phyloP scores from a whole-genome alignment of 352 stramenopile genomes.

The Phytophthora colocasiae region DNA sequence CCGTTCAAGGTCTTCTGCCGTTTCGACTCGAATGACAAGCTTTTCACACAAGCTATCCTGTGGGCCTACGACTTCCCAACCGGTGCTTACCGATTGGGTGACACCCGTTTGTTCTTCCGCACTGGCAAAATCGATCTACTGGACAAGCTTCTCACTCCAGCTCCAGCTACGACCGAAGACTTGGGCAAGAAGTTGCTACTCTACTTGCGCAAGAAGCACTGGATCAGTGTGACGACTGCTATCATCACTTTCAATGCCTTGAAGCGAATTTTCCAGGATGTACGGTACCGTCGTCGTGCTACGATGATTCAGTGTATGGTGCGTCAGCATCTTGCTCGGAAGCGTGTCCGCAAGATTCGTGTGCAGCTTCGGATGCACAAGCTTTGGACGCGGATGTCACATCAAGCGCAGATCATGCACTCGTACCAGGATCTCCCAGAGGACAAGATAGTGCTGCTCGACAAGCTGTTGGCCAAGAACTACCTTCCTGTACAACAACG shows the following conservation, averaged over 20 bases:
- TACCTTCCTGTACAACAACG: conserved; percentile 69
- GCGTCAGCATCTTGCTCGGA: conserved; percentile 76
- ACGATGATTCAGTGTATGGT: conserved; percentile 84
- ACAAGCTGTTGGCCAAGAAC: conserved; percentile 75
- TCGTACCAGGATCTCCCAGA: conserved; percentile 79
- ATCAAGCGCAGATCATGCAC: conserved; percentile 77
- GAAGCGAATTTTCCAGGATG: conserved; percentile 72
- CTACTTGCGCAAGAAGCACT: conserved; percentile 83
- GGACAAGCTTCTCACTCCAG: conserved; percentile 76
- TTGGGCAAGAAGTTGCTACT: conserved; percentile 51
- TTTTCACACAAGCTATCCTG: conserved; percentile 88
- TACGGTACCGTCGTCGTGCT: conserved; percentile 73
- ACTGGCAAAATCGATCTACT: conserved; percentile 88
- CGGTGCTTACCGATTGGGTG: conserved; percentile 78
- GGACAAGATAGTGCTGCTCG: conserved; percentile 86
- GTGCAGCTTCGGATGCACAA: conserved; percentile 66
- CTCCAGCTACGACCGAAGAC: conserved; percentile 35
- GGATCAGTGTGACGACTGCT: conserved; percentile 72
- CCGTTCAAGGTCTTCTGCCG: conserved; percentile 65
- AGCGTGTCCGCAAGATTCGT: conserved; percentile 67
- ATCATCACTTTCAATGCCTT: conserved; percentile 80
- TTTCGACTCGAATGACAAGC: conserved; percentile 86
- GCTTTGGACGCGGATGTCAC: conserved; percentile 70
- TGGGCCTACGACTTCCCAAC: conserved; percentile 81
- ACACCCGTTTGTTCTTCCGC: conserved; percentile 86